A percentile compares a stretch with the other conserved stretches of the same genome.
phyloP scores from a whole-genome alignment of 1,139 yeast genomes.

The Geotrichum macrosporum region DNA sequence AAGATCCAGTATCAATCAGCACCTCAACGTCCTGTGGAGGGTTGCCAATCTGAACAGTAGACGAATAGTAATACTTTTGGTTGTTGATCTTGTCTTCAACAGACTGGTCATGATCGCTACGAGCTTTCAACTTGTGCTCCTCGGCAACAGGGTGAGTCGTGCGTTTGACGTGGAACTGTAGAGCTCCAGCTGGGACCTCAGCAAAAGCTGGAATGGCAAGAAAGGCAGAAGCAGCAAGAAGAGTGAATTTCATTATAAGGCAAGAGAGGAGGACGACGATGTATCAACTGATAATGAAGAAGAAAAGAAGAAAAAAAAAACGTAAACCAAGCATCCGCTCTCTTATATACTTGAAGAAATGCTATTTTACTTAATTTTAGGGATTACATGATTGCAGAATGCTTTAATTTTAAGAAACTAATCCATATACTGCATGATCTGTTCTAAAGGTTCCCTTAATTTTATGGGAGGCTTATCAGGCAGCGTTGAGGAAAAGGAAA shows the following conservation, averaged over 20 bases:
- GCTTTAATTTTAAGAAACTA: too few species aligned
- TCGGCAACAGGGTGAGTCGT: slow-evolving; percentile 25
- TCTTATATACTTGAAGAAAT: too few species aligned
- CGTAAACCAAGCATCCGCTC: too few species aligned
- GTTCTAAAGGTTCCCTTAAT: too few species aligned
- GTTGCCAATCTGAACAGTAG: slow-evolving; percentile 38
- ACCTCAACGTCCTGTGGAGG: slow-evolving; percentile 38
- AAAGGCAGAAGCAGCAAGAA: slow-evolving; percentile 16
- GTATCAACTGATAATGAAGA: too few species aligned
- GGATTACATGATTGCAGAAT: too few species aligned
- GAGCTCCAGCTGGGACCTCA: slow-evolving; percentile 29
- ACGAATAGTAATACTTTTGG: slow-evolving; percentile 37
- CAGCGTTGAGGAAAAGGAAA: too few species aligned
- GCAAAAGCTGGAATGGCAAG: slow-evolving; percentile 17
- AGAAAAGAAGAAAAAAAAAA: too few species aligned
- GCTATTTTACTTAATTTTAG: too few species aligned
- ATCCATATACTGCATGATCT: too few species aligned
- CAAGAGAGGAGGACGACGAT: too few species aligned
- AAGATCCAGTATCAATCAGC: slow-evolving; percentile 43
- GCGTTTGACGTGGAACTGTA: slow-evolving; percentile 27
- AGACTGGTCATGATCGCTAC: slow-evolving; percentile 25
- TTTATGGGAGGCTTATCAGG: too few species aligned
- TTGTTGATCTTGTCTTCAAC: slow-evolving; percentile 34
- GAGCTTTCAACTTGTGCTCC: slow-evolving; percentile 22
- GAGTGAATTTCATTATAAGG: slow-evolving; percentile 19